Conservation (phyloP, 129 eudicot species). For the Scalesia atractyloides region DNA sequence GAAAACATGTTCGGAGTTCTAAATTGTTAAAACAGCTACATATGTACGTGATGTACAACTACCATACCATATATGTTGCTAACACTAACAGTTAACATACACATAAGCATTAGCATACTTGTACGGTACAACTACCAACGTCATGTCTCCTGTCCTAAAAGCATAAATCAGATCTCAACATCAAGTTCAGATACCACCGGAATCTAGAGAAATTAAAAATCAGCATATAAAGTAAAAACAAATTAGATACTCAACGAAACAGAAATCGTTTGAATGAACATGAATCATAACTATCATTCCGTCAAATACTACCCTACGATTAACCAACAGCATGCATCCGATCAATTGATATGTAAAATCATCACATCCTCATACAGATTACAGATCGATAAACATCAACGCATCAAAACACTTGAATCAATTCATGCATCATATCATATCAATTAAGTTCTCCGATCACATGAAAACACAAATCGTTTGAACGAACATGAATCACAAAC, state of each 20-base stretch:
- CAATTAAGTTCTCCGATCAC: not conserved
- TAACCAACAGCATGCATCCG: not conserved
- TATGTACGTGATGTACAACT: conserved; percentile 4
- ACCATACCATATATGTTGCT: not conserved
- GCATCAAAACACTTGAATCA: not conserved
- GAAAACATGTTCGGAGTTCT: not conserved
- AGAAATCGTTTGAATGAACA: conserved; percentile 6
- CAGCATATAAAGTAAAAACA: not conserved
- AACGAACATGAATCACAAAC: conserved; percentile 16
- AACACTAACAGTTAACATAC: too few relatives aligned
- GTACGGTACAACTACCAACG: conserved; percentile 13
- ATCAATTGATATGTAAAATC: not conserved
- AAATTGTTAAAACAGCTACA: not conserved
- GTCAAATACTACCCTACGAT: conserved; percentile 14
- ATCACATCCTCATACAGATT: not conserved
- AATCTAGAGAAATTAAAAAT: conserved; percentile 16
- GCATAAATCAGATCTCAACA: conserved; percentile 5
- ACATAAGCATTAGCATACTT: conserved; percentile 5
- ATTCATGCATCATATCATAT: conserved; percentile 7
- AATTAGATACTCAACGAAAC: not conserved
- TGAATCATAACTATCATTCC: conserved; percentile 3
- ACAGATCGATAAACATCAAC: not conserved
- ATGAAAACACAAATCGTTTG: not conserved
- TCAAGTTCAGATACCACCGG: not conserved
- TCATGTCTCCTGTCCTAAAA: conserved; percentile 1